Conservation (phyloP, 2,329 filamentous ascomycete species). For the Epichloe brachyelytri region DNA sequence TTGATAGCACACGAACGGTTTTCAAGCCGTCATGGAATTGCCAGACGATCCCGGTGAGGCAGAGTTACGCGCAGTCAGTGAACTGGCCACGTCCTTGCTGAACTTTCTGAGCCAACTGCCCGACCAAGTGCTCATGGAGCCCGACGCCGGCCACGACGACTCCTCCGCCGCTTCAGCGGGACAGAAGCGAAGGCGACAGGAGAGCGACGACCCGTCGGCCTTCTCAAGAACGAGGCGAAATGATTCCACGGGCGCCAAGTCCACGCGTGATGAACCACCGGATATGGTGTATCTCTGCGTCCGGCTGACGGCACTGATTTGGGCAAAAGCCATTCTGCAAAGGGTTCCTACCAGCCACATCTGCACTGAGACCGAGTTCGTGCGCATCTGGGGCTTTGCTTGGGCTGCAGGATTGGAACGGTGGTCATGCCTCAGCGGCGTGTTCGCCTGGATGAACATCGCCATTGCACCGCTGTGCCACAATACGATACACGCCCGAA, state of each 20-base stretch:
- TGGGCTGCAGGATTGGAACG: conserved; percentile 33
- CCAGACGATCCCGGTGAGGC: conserved; percentile 20
- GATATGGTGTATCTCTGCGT: conserved; percentile 36
- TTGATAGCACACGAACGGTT: conserved; percentile 38
- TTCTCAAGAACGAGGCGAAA: background rate
- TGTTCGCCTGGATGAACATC: conserved; percentile 36
- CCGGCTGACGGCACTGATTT: conserved; percentile 32
- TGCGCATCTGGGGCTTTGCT: conserved; percentile 31
- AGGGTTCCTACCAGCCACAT: conserved; percentile 28
- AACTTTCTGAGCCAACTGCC: conserved; percentile 24
- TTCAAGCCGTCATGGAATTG: conserved; percentile 29
- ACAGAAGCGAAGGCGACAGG: conserved; percentile 8
- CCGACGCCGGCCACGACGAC: background rate
- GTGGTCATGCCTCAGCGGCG: conserved; percentile 34
- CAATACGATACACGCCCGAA: conserved; percentile 26
- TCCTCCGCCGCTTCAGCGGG: background rate
- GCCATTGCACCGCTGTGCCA: conserved; percentile 28
- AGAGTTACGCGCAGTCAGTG: conserved; percentile 25
- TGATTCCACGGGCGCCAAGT: conserved; percentile 1
- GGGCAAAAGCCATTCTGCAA: conserved; percentile 31
- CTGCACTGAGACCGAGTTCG: conserved; percentile 26
- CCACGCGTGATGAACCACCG: conserved; percentile 12
- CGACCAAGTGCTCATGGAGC: conserved; percentile 12
- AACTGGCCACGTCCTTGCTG: conserved; percentile 27
- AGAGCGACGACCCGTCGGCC: conserved; percentile 1